Evolutionary conservation across 2,329 filamentous ascomycete species (phyloP).

Genomic region (Trichophaea hybrida): DNA sequence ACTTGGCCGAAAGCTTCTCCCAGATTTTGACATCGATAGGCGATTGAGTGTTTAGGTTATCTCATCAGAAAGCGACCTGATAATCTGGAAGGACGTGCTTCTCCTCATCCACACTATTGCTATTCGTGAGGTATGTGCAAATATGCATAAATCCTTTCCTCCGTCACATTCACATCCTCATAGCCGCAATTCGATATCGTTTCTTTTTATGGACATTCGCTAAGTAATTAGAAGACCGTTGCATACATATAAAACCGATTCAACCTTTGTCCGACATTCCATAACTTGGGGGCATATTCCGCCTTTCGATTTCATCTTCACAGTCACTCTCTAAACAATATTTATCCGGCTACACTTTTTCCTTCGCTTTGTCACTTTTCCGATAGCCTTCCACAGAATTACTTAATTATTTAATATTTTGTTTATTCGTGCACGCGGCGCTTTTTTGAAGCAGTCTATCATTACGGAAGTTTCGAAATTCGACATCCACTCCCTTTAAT

Average conservation of each 20-base stretch:
- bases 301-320: background rate
- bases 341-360: conserved; percentile 1
- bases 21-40: background rate
- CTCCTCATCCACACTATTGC: background rate
- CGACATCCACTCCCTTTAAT: conserved; percentile 34
- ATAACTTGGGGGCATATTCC: background rate
- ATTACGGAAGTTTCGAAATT: conserved; percentile 24
- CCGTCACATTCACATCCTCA: background rate
- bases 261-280: background rate
- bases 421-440: background rate
- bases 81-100: background rate
- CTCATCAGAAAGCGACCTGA: background rate
- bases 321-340: conserved; percentile 5
- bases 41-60: background rate
- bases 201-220: background rate
- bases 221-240: background rate
- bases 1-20: background rate
- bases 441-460: conserved; percentile 30
- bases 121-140: background rate
- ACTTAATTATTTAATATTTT: conserved; percentile 27
- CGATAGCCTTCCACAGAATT: conserved; percentile 19
- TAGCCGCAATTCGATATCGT: background rate
- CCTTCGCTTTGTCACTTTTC: conserved; percentile 18
- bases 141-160: background rate
- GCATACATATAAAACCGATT: background rate